Percentiles rank a stretch among this genome's conserved stretches.
phyloP scores from a whole-genome alignment of 768 basidiomycete species.

The Mycena epipterygia region DNA sequence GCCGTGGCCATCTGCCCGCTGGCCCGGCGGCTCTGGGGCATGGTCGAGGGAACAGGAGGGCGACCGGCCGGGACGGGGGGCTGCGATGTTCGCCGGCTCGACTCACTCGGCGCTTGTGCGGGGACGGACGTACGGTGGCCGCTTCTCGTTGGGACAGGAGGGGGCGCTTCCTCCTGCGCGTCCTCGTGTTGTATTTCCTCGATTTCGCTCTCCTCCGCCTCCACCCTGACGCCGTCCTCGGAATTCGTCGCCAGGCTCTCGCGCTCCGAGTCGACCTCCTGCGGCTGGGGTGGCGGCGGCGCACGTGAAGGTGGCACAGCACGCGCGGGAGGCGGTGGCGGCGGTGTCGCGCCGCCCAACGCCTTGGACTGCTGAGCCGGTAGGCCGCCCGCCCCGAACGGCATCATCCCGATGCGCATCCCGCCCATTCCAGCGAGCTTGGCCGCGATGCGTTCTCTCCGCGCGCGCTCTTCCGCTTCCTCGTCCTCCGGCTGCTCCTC shows the following conservation, averaged over 20 bases:
- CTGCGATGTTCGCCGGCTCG: conserved; percentile 48
- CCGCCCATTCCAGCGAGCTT: conserved; percentile 70
- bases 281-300: conserved; percentile 46
- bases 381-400: conserved; percentile 50
- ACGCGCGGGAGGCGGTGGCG: conserved; percentile 43
- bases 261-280: conserved; percentile 60
- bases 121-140: conserved; percentile 47
- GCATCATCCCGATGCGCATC: conserved; percentile 71
- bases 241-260: conserved; percentile 56
- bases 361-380: conserved; percentile 49
- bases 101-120: conserved; percentile 47
- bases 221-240: conserved; percentile 75
- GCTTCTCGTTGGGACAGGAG: conserved; percentile 67
- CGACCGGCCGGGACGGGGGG: conserved; percentile 61
- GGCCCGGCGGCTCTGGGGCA: conserved; percentile 52
- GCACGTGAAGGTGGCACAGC: conserved; percentile 46
- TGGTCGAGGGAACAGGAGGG: conserved; percentile 53
- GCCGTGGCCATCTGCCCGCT: conserved; percentile 49
- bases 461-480: conserved; percentile 74
- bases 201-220: conserved; percentile 80
- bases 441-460: conserved; percentile 66
- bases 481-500: conserved; percentile 51
- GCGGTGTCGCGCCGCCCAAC: conserved; percentile 42
- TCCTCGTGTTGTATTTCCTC: conserved; percentile 77
- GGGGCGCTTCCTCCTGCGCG: conserved; percentile 64